Base-by-base conservation (phyloP, 495 filamentous ascomycete genomes). In the Annulohypoxylon moriforme region DNA sequence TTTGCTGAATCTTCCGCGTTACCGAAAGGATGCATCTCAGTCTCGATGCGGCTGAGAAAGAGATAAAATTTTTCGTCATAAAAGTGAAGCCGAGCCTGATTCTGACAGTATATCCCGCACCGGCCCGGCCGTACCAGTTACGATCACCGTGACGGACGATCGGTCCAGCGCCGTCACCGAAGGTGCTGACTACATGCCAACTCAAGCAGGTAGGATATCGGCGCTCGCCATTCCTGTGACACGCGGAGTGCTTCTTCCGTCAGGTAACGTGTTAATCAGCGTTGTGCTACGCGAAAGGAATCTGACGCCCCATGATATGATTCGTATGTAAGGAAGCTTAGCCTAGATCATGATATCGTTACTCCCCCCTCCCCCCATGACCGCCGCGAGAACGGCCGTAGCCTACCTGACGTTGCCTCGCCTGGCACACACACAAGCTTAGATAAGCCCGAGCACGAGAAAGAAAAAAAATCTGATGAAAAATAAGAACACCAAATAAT, bases 131-230 rank as follows among this genome's bases (percentile, higher is more conserved):
- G n/a, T 20, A 55, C 25, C 49, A 53, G 49, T 53, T 9, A 53
- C 10, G 29, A 29, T 34, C n/a, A 55, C 27, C 29, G 50, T 9
- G 6, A 11, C 29, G 13, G 50, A 34, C 50, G 50, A 20, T 55
- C 50, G 50, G 50, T 1, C 50, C 50, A 55, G 27, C 50, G 27
- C 50, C 50, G 50, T 55, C 50, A 55, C 50, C 50, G 50, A 55
- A 18, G 14, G 18, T 40, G 50, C 27, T 33, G 25, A 53, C 25
- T 44, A 44, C 40, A 44, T 44, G 40, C 40, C 40, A 44, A 44
- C n/a, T 18, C 40, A 44, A 44, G n/a, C 49, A 53, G 50, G 47
- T n/a, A 27, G 27, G 50, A 34, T 20, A 55, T 34, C 50, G 50
- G 50, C 50, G 27, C 14, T 24, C 50, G 29, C 50, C 50, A 55